These are phyloP conservation scores for Botrytis aclada DNA, from an alignment of 2,329 filamentous ascomycete species.

Conservation along the genomic window DNA sequence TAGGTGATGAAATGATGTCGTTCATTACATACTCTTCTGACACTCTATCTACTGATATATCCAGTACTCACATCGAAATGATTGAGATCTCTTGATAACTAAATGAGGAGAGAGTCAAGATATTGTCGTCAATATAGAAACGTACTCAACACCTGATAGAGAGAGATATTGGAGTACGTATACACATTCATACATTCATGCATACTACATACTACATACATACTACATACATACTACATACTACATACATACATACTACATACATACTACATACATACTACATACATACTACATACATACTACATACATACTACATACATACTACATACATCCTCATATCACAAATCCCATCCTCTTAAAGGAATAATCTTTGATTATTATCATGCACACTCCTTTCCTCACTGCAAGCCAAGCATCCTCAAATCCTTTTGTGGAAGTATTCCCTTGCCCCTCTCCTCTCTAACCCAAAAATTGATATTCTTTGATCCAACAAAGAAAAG, in stretches of 20 bases:
- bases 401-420: slow-evolving; percentile 1
- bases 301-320: too few species aligned
- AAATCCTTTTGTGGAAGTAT: neutral
- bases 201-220: neutral
- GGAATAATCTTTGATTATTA: neutral
- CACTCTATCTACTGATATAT: neutral
- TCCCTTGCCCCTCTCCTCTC: neutral
- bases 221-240: too few species aligned
- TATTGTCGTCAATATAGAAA: neutral
- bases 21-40: neutral
- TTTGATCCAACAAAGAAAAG: slow-evolving; percentile 13
- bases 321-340: too few species aligned
- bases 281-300: neutral
- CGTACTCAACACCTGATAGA: neutral
- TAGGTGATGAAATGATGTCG: neutral
- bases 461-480: neutral
- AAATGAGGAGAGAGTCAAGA: neutral
- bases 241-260: neutral
- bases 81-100: neutral
- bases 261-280: neutral
- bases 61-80: neutral
- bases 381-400: neutral
- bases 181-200: too few species aligned
- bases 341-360: neutral
- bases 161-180: too few species aligned